These are phyloP conservation scores for Parasitella parasitica DNA, from an alignment of 371 early-diverging fungal genomes.

Conservation along the genomic window DNA sequence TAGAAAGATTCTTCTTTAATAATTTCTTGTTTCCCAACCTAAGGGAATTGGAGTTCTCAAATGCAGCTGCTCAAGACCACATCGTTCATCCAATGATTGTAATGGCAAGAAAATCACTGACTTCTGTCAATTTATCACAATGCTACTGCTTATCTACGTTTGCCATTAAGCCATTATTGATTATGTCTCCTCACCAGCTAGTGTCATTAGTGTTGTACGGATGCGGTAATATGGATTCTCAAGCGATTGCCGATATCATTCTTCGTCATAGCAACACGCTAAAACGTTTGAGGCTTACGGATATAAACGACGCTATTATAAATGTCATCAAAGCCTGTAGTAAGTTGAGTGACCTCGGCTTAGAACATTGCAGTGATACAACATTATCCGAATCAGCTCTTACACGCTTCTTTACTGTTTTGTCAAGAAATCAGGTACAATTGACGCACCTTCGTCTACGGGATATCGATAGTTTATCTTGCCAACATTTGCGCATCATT, in stretches of 20 bases:
- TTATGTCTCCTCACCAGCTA: constrained; percentile 23
- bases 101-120: constrained; percentile 19
- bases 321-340: constrained; percentile 29
- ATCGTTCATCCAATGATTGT: constrained; percentile 33
- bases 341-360: constrained; percentile 30
- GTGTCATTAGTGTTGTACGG: constrained; percentile 39
- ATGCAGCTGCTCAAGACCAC: constrained; percentile 41
- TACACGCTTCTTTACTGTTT: constrained; percentile 16
- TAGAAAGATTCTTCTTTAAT: constrained; percentile 34
- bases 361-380: constrained; percentile 37
- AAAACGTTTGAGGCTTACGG: constrained; percentile 35
- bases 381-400: constrained; percentile 25
- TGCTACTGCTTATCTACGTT: constrained; percentile 45
- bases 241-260: constrained; percentile 31
- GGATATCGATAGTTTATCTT: constrained; percentile 36
- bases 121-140: constrained; percentile 39
- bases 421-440: not conserved
- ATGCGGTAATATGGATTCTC: constrained; percentile 37
- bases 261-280: constrained; percentile 30
- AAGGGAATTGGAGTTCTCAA: constrained; percentile 38
- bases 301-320: constrained; percentile 37
- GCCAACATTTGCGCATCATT: constrained; percentile 25
- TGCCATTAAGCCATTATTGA: constrained; percentile 35
- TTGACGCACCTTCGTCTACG: constrained; percentile 35
- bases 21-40: constrained; percentile 38